Conservation (phyloP, 2,329 filamentous ascomycete species). For the Hypoxylon sp. region DNA sequence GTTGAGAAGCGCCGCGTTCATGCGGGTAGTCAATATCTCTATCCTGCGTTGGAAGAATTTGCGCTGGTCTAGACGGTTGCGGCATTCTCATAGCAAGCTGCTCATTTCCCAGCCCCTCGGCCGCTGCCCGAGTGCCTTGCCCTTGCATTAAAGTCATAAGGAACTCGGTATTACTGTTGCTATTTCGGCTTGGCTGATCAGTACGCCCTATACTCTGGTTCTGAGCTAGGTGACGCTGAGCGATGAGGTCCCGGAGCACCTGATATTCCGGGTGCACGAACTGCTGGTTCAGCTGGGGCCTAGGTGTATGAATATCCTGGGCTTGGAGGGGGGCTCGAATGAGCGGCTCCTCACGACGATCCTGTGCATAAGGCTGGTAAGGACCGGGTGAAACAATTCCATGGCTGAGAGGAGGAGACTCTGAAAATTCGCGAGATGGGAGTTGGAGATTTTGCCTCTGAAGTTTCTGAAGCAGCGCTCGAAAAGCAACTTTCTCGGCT, state of each 20-base stretch:
- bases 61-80: slow-evolving; percentile 66
- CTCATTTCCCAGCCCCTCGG: slow-evolving; percentile 67
- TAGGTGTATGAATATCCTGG: slow-evolving; percentile 69
- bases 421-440: slow-evolving; percentile 57
- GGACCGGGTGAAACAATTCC: slow-evolving; percentile 64
- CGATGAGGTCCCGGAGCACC: slow-evolving; percentile 72
- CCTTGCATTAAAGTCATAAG: slow-evolving; percentile 86
- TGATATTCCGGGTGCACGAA: slow-evolving; percentile 69
- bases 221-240: slow-evolving; percentile 70
- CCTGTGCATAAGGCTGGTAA: slow-evolving; percentile 64
- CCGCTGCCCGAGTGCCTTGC: slow-evolving; percentile 68
- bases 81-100: slow-evolving; percentile 68
- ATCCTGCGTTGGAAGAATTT: slow-evolving; percentile 63
- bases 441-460: slow-evolving; percentile 70
- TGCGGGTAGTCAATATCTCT: slow-evolving; percentile 65
- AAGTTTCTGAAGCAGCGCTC: slow-evolving; percentile 85
- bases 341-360: slow-evolving; percentile 62
- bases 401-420: slow-evolving; percentile 50
- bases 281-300: slow-evolving; percentile 64
- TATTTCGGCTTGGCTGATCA: slow-evolving; percentile 62
- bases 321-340: slow-evolving; percentile 59
- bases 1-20: slow-evolving; percentile 57
- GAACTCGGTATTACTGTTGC: slow-evolving; percentile 83
- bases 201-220: slow-evolving; percentile 65
- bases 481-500: slow-evolving; percentile 87